phyloP scores from a whole-genome alignment of 768 basidiomycete genomes.

The Boletus pseudo-olivaceus region DNA sequence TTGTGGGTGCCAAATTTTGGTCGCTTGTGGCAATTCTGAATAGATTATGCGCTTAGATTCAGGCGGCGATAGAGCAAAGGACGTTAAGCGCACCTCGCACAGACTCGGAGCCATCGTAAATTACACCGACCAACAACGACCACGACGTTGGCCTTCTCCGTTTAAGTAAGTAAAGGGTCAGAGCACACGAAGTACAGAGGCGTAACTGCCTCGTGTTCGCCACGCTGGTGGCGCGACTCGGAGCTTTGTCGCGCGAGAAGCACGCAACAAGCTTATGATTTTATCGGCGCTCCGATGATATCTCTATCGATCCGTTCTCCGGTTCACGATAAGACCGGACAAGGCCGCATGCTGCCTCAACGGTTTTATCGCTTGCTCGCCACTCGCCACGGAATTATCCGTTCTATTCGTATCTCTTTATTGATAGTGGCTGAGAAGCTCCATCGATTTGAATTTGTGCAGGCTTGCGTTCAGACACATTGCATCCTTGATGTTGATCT shows the following conservation, averaged over 20 bases:
- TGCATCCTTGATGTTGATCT: constrained; percentile 28
- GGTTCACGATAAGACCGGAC: constrained; percentile 17
- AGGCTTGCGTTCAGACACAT: constrained; percentile 18
- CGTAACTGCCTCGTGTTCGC: constrained; percentile 22
- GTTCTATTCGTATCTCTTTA: constrained; percentile 13
- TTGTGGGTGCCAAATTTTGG: constrained; percentile 54
- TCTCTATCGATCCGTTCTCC: constrained; percentile 8
- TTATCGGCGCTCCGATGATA: neutral
- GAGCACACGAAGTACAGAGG: constrained; percentile 3
- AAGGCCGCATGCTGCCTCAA: neutral
- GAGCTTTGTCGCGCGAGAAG: constrained; percentile 1
- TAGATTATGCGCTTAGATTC: neutral
- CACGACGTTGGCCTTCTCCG: constrained; percentile 6
- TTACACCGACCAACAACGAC: constrained; percentile 6
- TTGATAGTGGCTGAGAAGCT: constrained; percentile 23
- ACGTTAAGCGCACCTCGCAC: constrained; percentile 29
- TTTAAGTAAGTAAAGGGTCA: constrained; percentile 12
- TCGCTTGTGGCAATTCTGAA: constrained; percentile 50
- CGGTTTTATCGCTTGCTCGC: neutral
- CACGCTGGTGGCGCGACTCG: constrained; percentile 19
- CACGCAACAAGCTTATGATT: constrained; percentile 5
- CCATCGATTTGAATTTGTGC: constrained; percentile 26
- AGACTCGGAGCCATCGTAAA: constrained; percentile 25
- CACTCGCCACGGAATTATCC: constrained; percentile 8
- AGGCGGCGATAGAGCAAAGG: neutral